phyloP scores from a whole-genome alignment of 306 rosid species.

The Cucurbita pepo region DNA sequence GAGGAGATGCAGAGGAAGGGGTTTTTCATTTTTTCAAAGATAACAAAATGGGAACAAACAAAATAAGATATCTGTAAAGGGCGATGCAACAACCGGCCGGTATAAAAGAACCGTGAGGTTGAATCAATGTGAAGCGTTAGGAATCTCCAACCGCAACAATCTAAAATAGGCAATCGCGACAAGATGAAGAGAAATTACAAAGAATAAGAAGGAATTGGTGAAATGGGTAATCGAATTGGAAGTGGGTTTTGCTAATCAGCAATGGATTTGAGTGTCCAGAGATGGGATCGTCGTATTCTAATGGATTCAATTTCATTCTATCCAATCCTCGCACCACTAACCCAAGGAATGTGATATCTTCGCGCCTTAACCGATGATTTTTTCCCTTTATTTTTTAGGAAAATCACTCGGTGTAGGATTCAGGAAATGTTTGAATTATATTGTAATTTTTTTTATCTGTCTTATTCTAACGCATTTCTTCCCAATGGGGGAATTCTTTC shows the following conservation, averaged over 20 bases:
- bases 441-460: too few relatives aligned
- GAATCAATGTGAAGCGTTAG: slow-evolving; percentile 10
- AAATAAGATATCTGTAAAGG: neutral
- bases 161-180: neutral
- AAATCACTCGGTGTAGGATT: too few relatives aligned
- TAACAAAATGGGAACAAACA: neutral
- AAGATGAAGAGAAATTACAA: neutral
- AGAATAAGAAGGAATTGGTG: neutral
- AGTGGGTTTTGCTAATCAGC: slow-evolving; percentile 1
- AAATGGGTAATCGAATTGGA: neutral
- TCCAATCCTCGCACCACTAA: neutral
- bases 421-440: too few relatives aligned
- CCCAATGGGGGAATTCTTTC: too few relatives aligned
- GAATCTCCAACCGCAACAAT: slow-evolving; percentile 16
- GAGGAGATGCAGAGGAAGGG: neutral
- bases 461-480: too few relatives aligned
- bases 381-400: neutral
- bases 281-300: neutral
- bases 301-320: slow-evolving; percentile 14
- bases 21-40: neutral
- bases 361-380: neutral
- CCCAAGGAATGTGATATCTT: neutral
- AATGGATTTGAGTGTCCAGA: neutral
- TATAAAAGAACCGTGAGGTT: slow-evolving; percentile 10
- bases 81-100: slow-evolving; percentile 6